Conservation (phyloP, 306 rosid species). For the Lagenaria siceraria region DNA sequence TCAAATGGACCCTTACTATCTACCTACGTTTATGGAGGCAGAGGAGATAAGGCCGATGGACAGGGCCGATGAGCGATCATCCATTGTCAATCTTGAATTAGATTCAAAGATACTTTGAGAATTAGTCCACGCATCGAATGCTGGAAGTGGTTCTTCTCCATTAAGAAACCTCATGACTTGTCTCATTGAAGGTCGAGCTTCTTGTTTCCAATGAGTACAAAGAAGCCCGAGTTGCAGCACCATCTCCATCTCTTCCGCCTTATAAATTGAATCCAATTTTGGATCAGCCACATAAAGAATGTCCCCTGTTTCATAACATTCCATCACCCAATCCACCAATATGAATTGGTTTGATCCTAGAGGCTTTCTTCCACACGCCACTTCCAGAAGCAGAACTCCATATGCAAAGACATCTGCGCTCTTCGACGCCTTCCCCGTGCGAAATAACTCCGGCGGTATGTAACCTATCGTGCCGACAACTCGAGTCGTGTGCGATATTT, state of each 20-base stretch:
- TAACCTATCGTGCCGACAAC: constrained; percentile 73
- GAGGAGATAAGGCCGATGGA: constrained; percentile 17
- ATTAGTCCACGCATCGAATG: constrained; percentile 18
- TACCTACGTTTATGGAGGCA: constrained; percentile 23
- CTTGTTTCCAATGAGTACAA: constrained; percentile 32
- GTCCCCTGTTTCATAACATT: constrained; percentile 18
- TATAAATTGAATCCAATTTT: constrained; percentile 19
- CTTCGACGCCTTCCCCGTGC: constrained; percentile 41
- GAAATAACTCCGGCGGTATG: constrained; percentile 50
- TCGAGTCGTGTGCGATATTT: constrained; percentile 43
- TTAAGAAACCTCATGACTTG: constrained; percentile 35
- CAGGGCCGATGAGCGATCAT: neutral
- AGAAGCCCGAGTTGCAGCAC: constrained; percentile 49
- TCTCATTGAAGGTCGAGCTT: constrained; percentile 48
- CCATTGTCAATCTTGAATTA: constrained; percentile 13
- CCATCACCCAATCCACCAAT: constrained; percentile 43
- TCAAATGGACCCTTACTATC: too few relatives aligned
- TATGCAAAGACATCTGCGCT: constrained; percentile 47
- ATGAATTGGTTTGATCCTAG: constrained; percentile 26
- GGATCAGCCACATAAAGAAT: constrained; percentile 35
- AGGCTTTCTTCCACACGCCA: constrained; percentile 41
- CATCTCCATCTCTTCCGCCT: constrained; percentile 37
- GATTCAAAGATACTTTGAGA: constrained; percentile 6
- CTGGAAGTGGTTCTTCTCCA: constrained; percentile 45
- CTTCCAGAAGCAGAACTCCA: constrained; percentile 58